Conservation (phyloP, 768 basidiomycete species). For the Trametes cingulata region DNA sequence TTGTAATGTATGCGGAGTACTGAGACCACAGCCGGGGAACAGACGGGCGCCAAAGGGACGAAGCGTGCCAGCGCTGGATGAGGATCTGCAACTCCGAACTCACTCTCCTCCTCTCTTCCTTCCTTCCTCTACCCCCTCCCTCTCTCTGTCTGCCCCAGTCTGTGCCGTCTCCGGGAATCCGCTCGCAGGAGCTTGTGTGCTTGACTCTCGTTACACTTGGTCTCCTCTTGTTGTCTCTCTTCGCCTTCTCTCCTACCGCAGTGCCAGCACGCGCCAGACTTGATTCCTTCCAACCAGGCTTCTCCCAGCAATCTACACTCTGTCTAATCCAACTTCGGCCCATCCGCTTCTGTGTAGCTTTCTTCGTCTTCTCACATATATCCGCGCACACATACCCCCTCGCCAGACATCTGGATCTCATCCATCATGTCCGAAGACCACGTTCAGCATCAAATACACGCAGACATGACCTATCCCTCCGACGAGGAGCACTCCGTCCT, state of each 20-base stretch:
- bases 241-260: background rate
- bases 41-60: background rate
- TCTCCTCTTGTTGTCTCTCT: background rate
- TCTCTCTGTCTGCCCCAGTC: too few species aligned
- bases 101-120: background rate
- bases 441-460: slow-evolving; percentile 49
- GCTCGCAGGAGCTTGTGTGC: too few species aligned
- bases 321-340: background rate
- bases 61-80: too few species aligned
- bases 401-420: background rate
- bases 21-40: too few species aligned
- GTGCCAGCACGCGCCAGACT: slow-evolving; percentile 11
- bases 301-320: slow-evolving; percentile 1
- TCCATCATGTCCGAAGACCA: slow-evolving; percentile 43
- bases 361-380: background rate
- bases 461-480: slow-evolving; percentile 51
- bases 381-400: background rate
- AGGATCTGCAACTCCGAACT: too few species aligned
- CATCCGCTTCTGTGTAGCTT: background rate
- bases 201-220: too few species aligned
- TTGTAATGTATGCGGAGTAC: too few species aligned
- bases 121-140: too few species aligned
- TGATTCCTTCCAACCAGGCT: background rate
- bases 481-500: slow-evolving; percentile 83
- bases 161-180: too few species aligned